Percentiles rank a stretch among this genome's conserved stretches.
phyloP scores from a whole-genome alignment of 352 stramenopile species.

The Globisporangium perplexum region DNA sequence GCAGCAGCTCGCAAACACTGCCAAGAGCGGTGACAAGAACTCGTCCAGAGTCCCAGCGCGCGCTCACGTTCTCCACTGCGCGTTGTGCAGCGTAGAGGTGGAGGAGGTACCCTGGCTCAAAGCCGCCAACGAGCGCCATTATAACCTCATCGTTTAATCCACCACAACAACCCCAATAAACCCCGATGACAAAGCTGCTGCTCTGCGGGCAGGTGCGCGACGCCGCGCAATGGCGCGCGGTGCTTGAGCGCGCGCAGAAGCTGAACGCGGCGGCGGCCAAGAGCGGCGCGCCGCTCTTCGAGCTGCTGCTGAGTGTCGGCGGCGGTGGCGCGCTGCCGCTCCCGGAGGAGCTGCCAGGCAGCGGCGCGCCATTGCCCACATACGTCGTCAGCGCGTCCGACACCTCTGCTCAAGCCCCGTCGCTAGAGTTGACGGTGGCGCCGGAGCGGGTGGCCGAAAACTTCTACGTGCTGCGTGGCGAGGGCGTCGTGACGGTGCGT shows the following conservation, averaged over 20 bases:
- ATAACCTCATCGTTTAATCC: background rate
- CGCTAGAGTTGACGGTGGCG: slow-evolving; percentile 16
- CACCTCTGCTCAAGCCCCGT: slow-evolving; percentile 12
- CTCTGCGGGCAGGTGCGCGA: slow-evolving; percentile 59
- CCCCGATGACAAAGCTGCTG: slow-evolving; percentile 66
- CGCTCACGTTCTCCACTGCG: too few relatives aligned
- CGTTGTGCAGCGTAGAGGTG: too few relatives aligned
- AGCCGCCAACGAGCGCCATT: too few relatives aligned
- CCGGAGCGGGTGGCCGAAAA: slow-evolving; percentile 41
- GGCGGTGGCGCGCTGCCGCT: slow-evolving; percentile 40
- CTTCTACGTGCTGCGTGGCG: slow-evolving; percentile 41
- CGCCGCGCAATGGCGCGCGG: slow-evolving; percentile 36
- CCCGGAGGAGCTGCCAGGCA: slow-evolving; percentile 34
- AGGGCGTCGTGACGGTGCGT: slow-evolving; percentile 35
- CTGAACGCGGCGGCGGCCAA: slow-evolving; percentile 50
- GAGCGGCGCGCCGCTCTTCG: slow-evolving; percentile 31
- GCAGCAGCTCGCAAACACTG: too few relatives aligned
- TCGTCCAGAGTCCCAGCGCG: too few relatives aligned
- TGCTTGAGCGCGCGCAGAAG: slow-evolving; percentile 69
- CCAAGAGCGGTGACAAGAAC: too few relatives aligned
- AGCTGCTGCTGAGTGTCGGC: slow-evolving; percentile 57
- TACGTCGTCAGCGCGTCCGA: slow-evolving; percentile 47
- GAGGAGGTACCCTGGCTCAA: too few relatives aligned
- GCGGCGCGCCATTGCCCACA: slow-evolving; percentile 46
- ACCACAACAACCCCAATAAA: background rate